phyloP scores from a whole-genome alignment of 2,329 filamentous ascomycete species.

The Fusarium decemcellulare region DNA sequence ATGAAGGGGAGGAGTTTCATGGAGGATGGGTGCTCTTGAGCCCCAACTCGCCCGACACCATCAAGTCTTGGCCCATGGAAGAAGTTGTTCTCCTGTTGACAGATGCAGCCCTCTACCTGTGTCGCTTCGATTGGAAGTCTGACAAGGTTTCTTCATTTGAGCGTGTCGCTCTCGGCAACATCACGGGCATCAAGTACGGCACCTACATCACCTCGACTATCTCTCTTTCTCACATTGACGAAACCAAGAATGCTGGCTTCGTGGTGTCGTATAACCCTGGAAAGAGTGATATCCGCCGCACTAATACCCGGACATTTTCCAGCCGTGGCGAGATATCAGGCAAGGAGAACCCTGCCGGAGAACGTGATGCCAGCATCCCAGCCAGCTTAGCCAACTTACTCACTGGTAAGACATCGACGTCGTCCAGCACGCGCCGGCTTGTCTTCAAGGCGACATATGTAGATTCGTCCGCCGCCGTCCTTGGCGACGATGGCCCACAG shows the following conservation, averaged over 20 bases:
- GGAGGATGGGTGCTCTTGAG: conserved; percentile 91
- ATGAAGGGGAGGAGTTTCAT: conserved; percentile 87
- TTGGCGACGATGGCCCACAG: conserved; percentile 59
- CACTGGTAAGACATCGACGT: conserved; percentile 50
- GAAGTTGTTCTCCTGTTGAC: conserved; percentile 92
- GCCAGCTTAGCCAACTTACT: conserved; percentile 60
- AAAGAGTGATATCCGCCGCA: conserved; percentile 78
- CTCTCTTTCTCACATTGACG: conserved; percentile 82
- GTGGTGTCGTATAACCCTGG: conserved; percentile 83
- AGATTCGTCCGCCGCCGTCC: conserved; percentile 68
- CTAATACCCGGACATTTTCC: conserved; percentile 88
- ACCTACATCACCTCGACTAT: conserved; percentile 93
- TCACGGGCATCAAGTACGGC: conserved; percentile 82
- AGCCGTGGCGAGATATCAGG: conserved; percentile 57
- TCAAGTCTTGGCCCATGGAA: conserved; percentile 82
- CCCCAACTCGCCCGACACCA: conserved; percentile 78
- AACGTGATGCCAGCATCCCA: conserved; percentile 45
- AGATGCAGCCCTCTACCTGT: conserved; percentile 87
- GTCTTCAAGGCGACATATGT: conserved; percentile 52
- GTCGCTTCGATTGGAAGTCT: conserved; percentile 93
- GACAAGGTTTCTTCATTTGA: conserved; percentile 97
- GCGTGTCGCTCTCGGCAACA: conserved; percentile 81
- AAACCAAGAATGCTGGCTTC: conserved; percentile 86
- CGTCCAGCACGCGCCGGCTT: conserved; percentile 24
- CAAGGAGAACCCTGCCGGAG: conserved; percentile 39